Evolutionary conservation across 1,284 basidiomycete genomes (phyloP).

Genomic region (Inonotus hispidus): DNA sequence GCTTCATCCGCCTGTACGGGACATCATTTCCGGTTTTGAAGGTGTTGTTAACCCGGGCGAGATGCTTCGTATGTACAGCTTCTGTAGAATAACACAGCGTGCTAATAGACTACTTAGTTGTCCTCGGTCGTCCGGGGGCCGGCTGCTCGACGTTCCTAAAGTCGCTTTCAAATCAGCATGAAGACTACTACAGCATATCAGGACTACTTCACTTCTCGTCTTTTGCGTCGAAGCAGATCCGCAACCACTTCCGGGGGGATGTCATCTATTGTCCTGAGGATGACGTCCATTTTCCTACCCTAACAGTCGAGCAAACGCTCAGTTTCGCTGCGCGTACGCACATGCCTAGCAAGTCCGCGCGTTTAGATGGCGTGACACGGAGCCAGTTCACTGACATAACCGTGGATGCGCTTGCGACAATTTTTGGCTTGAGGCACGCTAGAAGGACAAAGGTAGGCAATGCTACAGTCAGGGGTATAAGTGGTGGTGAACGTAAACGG

Average conservation of each 20-base stretch:
- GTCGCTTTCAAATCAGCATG: conserved; percentile 35
- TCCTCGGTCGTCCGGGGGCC: conserved; percentile 37
- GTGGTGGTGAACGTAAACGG: conserved; percentile 61
- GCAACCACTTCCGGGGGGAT: conserved; percentile 24
- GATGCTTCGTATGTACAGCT: conserved; percentile 29
- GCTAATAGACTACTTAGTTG: conserved; percentile 23
- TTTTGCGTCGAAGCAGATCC: conserved; percentile 24
- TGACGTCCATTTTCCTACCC: conserved; percentile 36
- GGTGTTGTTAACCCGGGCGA: conserved; percentile 33
- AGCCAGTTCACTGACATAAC: conserved; percentile 28
- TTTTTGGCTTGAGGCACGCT: conserved; percentile 40
- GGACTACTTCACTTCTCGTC: conserved; percentile 34
- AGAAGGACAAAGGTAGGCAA: conserved; percentile 41
- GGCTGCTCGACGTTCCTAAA: conserved; percentile 40
- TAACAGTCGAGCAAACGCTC: conserved; percentile 32
- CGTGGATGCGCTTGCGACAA: conserved; percentile 34
- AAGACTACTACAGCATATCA: conserved; percentile 30
- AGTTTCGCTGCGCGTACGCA: conserved; percentile 26
- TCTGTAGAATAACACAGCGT: background rate
- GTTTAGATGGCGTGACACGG: conserved; percentile 26
- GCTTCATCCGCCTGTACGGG: conserved; percentile 23
- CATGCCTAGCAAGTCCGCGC: conserved; percentile 20
- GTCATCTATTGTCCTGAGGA: conserved; percentile 23
- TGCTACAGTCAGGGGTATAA: conserved; percentile 38
- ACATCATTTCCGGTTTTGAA: conserved; percentile 29